Base-by-base conservation (phyloP, 257 asterid species). In the Petrea volubilis region DNA sequence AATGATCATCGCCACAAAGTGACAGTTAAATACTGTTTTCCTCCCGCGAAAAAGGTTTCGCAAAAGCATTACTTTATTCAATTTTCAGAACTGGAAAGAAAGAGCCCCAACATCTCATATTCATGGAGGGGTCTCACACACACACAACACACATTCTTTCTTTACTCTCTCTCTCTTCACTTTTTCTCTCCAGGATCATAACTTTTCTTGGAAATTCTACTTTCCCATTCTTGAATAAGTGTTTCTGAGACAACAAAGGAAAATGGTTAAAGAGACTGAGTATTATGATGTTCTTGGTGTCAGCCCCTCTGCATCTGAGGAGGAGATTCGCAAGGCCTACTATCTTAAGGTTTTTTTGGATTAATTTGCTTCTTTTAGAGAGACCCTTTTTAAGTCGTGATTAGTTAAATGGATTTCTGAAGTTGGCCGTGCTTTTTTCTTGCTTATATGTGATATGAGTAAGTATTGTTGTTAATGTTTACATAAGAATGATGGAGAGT, bases 261-360 rank as follows among this genome's bases (percentile, higher is more conserved):
- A 60, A 63, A 93, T 93, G 98, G 96, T 85, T 65, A 93, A 91
- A 82, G 98, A 93, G 65, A 90, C 96, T 3, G 97, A 91, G 63
- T 93, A 77, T 40, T 87, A 93, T 72, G 98, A 93, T 60, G 57
- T 89, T 75, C 87, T 90, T 71, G 96, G 90, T 12, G 85, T 93
- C 49, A 64, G 57, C 40, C 84, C 97, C 20, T 75, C 79, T n/a
- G 96, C 97, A 14, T 80, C 97, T 0, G 97, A 86, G 74, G 94
- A 82, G 58, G 94, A 93, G 50, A 87, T 93, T 73, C 88, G 90
- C 74, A 91, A 87, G 81, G 97, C 96, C 17, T 93, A 89, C 70
- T 93, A 91, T 75, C 85, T 87, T n/a, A 93, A 91, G 98, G 98
- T 92, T 27, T 5, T 7, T 15, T 38, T 8, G 72, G 15, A 49